These are phyloP conservation scores for Dioscorea cayenensis DNA, from an alignment of 116 monocot genomes.

Conservation along the genomic window DNA sequence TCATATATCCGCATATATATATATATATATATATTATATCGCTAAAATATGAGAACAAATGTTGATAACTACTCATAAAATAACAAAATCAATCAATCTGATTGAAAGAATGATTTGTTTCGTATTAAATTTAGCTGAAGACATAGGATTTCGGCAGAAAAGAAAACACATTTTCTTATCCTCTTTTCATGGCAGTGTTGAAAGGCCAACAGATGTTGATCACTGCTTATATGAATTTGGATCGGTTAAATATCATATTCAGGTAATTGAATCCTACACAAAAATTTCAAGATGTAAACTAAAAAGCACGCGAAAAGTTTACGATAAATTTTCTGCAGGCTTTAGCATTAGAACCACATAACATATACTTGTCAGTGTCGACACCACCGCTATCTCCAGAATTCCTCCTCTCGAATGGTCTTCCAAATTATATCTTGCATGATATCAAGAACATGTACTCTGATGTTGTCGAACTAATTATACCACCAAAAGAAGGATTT, in stretches of 20 bases:
- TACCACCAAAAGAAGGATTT: constrained; percentile 56
- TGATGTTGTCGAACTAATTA: constrained; percentile 40
- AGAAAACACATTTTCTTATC: neutral
- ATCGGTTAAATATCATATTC: constrained; percentile 55
- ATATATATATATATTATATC: too few relatives aligned
- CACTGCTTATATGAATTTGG: constrained; percentile 65
- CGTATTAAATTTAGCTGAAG: neutral
- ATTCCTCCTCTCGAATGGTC: constrained; percentile 13
- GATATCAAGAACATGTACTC: constrained; percentile 27
- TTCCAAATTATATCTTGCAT: constrained; percentile 27
- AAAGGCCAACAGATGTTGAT: constrained; percentile 37
- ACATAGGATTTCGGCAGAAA: too few relatives aligned
- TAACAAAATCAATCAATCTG: too few relatives aligned
- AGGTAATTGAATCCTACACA: constrained; percentile 22
- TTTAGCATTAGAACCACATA: constrained; percentile 31
- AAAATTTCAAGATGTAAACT: too few relatives aligned
- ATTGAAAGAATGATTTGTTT: neutral
- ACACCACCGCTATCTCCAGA: constrained; percentile 36
- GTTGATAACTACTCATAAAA: too few relatives aligned
- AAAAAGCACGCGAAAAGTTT: neutral
- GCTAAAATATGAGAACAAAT: too few relatives aligned
- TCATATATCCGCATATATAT: too few relatives aligned
- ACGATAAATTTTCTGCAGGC: constrained; percentile 22
- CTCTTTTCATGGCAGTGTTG: constrained; percentile 20
- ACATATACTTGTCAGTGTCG: constrained; percentile 51